A percentile compares a stretch with the other conserved stretches of the same genome.
phyloP scores from a whole-genome alignment of 371 early-diverging fungal genomes.

The Lichtheimia ornata region DNA sequence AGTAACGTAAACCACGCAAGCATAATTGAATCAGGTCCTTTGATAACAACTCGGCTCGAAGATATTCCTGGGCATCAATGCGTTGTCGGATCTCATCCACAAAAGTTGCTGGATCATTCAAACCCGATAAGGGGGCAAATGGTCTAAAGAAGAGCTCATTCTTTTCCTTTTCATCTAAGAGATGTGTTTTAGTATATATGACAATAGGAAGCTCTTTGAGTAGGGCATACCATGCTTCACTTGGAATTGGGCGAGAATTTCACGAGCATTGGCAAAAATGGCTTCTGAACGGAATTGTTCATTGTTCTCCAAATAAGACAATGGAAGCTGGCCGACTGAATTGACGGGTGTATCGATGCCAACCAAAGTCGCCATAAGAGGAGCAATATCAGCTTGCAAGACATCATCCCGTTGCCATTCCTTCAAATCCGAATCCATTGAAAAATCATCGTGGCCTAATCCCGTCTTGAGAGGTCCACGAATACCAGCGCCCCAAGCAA shows the following conservation, averaged over 20 bases:
- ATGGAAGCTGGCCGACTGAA: constrained; percentile 88
- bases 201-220: neutral
- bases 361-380: constrained; percentile 89
- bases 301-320: constrained; percentile 70
- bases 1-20: constrained; percentile 88
- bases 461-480: constrained; percentile 50
- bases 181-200: neutral
- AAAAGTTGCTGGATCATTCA: constrained; percentile 50
- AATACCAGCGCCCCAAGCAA: constrained; percentile 96
- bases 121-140: constrained; percentile 59
- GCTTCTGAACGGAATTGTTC: constrained; percentile 73
- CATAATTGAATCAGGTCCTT: constrained; percentile 60
- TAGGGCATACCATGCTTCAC: constrained; percentile 66
- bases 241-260: constrained; percentile 82
- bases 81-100: constrained; percentile 60
- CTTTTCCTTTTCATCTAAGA: constrained; percentile 66
- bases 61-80: constrained; percentile 62
- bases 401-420: constrained; percentile 77
- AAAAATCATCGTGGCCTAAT: constrained; percentile 65
- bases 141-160: constrained; percentile 81
- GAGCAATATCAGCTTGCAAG: constrained; percentile 94
- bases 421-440: constrained; percentile 64
- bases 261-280: constrained; percentile 79
- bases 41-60: constrained; percentile 67
- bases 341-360: constrained; percentile 89